Evolutionary conservation across 345 rosid genomes (phyloP), one percentile per base, ranked within the genome.

Genomic region (Dovyalis caffra): DNA sequence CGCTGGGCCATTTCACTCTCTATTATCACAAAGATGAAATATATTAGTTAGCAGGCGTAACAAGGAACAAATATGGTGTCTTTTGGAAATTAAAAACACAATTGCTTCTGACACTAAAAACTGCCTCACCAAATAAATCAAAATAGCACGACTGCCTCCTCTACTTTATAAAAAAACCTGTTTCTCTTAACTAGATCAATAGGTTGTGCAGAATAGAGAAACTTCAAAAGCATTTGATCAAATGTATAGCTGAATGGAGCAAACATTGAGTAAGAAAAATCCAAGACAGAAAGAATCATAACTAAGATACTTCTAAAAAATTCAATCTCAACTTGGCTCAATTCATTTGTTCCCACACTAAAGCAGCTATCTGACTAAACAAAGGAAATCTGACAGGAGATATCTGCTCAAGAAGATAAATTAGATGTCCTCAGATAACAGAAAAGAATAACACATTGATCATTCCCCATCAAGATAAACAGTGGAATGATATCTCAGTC

Each of bases 1-100:
- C 97, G 86, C 63, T 91, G 91, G 32, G 78, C 75, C 83, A 91
- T 88, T 84, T 95, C 99, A 66, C 84, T 79, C 65, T 86, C 97
- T 95, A 74, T 67, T 15, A 68, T 57, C 74, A 75, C 47, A 74
- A 34, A 45, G 31, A 58, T 62, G 63, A 68, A n/a, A 61, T 6
- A 79, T n/a, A 15, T 31, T 14, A 64, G 64, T 69, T n/a, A 25
- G 33, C 58, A 58, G 47, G 65, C 40, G 58, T 10, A 28, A 70
- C 74, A 76, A 62, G 34, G 43, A 23, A 43, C 33, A 25, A 34
- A 34, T n/a, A 28, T 28, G 63, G 15, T 33, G 4, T 20, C 40
- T 38, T 38, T 11, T 12, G 45, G 9, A 37, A 37, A 37, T 8
- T 8, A 9, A 9, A 3, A 40, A 11, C 47, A 40, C 3, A 12